phyloP scores from a whole-genome alignment of 768 basidiomycete species.

The Suillus luteus region DNA sequence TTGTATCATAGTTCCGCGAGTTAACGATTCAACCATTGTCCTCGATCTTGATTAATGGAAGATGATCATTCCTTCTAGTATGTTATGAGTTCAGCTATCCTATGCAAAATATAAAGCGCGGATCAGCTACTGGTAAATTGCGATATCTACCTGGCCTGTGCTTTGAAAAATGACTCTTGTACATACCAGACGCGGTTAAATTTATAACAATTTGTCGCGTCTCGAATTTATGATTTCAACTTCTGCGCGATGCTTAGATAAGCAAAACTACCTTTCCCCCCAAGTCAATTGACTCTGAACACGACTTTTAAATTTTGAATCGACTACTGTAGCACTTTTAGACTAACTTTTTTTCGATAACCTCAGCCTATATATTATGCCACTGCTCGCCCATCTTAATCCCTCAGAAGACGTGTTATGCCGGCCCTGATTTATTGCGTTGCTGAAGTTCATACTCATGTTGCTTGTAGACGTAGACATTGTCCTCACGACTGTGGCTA shows the following conservation, averaged over 20 bases:
- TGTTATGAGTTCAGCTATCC: not conserved
- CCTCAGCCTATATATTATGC: too few relatives aligned
- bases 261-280: too few relatives aligned
- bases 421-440: not conserved
- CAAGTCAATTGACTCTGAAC: too few relatives aligned
- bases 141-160: not conserved
- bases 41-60: not conserved
- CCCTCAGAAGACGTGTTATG: not conserved
- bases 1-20: constrained; percentile 71
- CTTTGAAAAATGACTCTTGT: not conserved
- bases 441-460: not conserved
- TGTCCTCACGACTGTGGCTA: not conserved
- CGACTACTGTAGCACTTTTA: too few relatives aligned
- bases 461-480: not conserved
- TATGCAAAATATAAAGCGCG: not conserved
- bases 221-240: not conserved
- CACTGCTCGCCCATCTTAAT: too few relatives aligned
- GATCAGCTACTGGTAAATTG: not conserved
- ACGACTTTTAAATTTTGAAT: too few relatives aligned
- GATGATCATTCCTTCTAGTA: not conserved
- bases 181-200: not conserved
- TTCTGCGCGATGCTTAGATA: not conserved
- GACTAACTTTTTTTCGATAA: too few relatives aligned
- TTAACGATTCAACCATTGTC: constrained; percentile 44
- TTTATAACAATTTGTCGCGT: not conserved